Percentiles rank a stretch among this genome's conserved stretches.
Conservation (phyloP, 108 stramenopile species). For the Pseudonitzschia delicatissima region DNA sequence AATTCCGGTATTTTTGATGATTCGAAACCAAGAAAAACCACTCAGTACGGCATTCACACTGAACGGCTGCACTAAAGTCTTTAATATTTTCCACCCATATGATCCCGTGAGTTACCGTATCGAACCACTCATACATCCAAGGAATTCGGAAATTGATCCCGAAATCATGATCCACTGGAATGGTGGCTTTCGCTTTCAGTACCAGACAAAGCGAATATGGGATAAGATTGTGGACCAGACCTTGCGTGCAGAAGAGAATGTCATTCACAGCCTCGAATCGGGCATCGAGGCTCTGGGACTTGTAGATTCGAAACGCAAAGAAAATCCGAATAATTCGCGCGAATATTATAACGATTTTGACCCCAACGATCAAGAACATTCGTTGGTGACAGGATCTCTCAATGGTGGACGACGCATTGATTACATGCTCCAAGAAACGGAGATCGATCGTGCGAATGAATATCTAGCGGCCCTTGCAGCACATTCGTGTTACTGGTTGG, state of each 20-base stretch:
- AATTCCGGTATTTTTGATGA: slow-evolving; percentile 70
- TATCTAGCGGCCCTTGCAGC: slow-evolving; percentile 82
- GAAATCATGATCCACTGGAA: slow-evolving; percentile 78
- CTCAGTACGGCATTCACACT: slow-evolving; percentile 36
- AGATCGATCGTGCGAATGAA: slow-evolving; percentile 82
- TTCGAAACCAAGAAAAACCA: slow-evolving; percentile 57
- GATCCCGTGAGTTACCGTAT: slow-evolving; percentile 80
- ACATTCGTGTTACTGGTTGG: slow-evolving; percentile 76
- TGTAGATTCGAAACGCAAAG: slow-evolving; percentile 28
- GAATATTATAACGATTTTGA: slow-evolving; percentile 11
- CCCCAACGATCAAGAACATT: neutral
- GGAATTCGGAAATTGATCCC: slow-evolving; percentile 52
- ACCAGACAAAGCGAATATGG: slow-evolving; percentile 69
- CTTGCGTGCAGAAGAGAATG: slow-evolving; percentile 45
- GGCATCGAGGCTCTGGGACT: slow-evolving; percentile 51
- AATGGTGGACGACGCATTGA: slow-evolving; percentile 55
- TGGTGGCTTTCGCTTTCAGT: slow-evolving; percentile 80
- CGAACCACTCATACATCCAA: slow-evolving; percentile 63
- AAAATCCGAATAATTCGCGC: neutral
- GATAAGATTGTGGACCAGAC: slow-evolving; percentile 47
- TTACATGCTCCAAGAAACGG: slow-evolving; percentile 76
- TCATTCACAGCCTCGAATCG: slow-evolving; percentile 45
- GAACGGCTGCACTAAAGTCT: slow-evolving; percentile 53
- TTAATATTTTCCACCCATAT: slow-evolving; percentile 79
- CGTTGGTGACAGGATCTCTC: slow-evolving; percentile 34